Percentiles rank a stretch among this genome's conserved stretches.
These are phyloP conservation scores for Metschnikowia arizonensis DNA, from an alignment of 805 yeast species.

Conservation along the genomic window DNA sequence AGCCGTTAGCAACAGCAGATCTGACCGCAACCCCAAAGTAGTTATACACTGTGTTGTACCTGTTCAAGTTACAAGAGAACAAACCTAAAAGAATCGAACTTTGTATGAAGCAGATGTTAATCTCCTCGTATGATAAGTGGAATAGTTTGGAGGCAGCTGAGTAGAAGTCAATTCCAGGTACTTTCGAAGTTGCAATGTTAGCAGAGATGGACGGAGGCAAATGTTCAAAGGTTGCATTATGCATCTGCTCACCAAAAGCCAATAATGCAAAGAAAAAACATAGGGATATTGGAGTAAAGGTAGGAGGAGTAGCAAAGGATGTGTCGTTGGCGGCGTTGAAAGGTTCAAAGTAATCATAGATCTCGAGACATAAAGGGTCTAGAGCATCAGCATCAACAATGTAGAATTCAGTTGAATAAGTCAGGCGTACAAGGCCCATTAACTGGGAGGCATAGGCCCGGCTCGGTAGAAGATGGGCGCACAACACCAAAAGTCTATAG, in stretches of 20 bases:
- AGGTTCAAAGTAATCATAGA: conserved; percentile 14
- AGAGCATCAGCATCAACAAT: conserved; percentile 26
- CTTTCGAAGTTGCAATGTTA: conserved; percentile 7
- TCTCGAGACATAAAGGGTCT: conserved; percentile 13
- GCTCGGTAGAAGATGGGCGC: conserved; percentile 25
- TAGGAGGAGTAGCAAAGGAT: conserved; percentile 6
- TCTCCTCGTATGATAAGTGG: conserved; percentile 29
- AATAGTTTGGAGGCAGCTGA: conserved; percentile 31
- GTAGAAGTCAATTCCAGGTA: conserved; percentile 36
- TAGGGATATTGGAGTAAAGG: conserved; percentile 17
- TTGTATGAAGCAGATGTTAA: conserved; percentile 32
- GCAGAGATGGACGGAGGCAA: conserved; percentile 11
- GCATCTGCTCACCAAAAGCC: conserved; percentile 39
- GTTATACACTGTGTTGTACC: conserved; percentile 37
- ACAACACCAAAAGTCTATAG: conserved; percentile 20
- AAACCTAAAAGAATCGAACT: conserved; percentile 32
- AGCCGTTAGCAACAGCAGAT: conserved; percentile 35
- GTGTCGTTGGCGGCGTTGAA: conserved; percentile 1
- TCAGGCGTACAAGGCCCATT: conserved; percentile 24
- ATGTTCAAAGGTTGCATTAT: conserved; percentile 10
- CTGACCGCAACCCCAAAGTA: conserved; percentile 39
- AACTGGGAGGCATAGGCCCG: conserved; percentile 21
- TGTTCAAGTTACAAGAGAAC: conserved; percentile 34
- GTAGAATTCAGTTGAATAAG: conserved; percentile 36
- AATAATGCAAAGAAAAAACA: conserved; percentile 32